A percentile compares a stretch with the other conserved stretches of the same genome.
These are phyloP conservation scores for Heimioporus sp. DNA, from an alignment of 768 basidiomycete species.

Conservation along the genomic window DNA sequence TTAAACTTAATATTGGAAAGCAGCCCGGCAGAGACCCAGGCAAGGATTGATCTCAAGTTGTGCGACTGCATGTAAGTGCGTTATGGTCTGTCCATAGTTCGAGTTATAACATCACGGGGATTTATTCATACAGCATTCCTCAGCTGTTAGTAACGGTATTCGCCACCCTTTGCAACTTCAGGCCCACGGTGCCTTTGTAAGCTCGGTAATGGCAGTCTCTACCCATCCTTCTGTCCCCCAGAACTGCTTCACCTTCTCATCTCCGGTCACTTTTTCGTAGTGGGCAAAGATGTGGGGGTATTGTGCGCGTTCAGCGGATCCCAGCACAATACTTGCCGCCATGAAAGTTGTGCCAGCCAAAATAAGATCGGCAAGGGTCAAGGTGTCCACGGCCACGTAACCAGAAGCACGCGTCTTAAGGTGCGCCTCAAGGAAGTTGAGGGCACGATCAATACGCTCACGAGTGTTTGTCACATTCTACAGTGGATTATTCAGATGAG, in stretches of 20 bases:
- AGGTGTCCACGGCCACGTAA: slow-evolving; percentile 10
- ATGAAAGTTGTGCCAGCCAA: slow-evolving; percentile 1
- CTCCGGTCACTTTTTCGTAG: slow-evolving; percentile 13
- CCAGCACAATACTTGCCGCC: neutral
- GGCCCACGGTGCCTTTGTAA: no score
- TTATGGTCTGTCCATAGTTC: no score
- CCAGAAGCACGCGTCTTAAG: slow-evolving; percentile 11
- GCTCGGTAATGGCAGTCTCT: no score
- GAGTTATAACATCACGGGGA: no score
- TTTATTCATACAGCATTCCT: no score
- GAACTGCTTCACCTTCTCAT: slow-evolving; percentile 9
- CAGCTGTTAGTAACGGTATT: no score
- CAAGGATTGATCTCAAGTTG: no score
- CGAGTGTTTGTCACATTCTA: neutral
- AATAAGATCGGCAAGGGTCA: slow-evolving; percentile 19
- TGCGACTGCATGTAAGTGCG: no score
- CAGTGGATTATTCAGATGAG: no score
- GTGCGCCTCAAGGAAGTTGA: slow-evolving; percentile 13
- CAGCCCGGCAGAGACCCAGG: no score
- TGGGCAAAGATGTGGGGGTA: slow-evolving; percentile 12
- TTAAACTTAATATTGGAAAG: no score
- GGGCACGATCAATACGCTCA: slow-evolving; percentile 4
- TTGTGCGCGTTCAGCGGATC: slow-evolving; percentile 10
- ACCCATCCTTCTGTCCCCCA: neutral
- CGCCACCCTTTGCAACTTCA: no score